These are phyloP conservation scores for Coemansia sp. DNA, from an alignment of 192 early-diverging fungal genomes.

Conservation along the genomic window DNA sequence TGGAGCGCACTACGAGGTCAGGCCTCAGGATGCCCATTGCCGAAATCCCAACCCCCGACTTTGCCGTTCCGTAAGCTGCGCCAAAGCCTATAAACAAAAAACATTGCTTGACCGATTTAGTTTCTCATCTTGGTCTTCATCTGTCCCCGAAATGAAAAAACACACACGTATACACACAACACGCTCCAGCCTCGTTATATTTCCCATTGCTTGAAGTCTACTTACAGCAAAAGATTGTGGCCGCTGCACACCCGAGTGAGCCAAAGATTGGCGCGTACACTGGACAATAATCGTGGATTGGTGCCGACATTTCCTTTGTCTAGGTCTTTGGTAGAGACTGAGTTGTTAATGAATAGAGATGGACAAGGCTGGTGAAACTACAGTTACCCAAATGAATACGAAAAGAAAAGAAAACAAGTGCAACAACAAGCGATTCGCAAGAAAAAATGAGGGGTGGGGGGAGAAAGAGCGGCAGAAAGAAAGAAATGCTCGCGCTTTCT, in stretches of 20 bases:
- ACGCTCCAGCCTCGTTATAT: background rate
- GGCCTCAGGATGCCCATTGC: constrained; percentile 85
- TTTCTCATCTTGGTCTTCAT: constrained; percentile 3
- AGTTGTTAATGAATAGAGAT: background rate
- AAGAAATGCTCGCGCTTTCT: background rate
- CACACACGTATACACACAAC: background rate
- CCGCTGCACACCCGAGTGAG: constrained; percentile 84
- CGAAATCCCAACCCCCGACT: constrained; percentile 85
- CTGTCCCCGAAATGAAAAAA: background rate
- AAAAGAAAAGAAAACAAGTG: background rate
- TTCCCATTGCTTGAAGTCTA: constrained; percentile 9
- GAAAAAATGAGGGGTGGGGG: background rate
- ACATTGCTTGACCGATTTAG: background rate
- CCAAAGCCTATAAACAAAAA: constrained; percentile 66
- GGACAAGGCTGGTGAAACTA: background rate
- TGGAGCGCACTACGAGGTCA: constrained; percentile 82
- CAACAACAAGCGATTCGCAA: background rate
- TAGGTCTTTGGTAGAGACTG: background rate
- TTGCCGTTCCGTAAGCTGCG: constrained; percentile 90
- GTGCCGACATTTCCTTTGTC: constrained; percentile 35
- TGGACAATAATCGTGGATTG: constrained; percentile 68
- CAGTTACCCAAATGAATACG: background rate
- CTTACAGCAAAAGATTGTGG: constrained; percentile 89
- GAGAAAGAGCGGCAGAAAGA: background rate
- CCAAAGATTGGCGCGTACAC: constrained; percentile 96